Percentiles rank a stretch among this genome's conserved stretches.
These are phyloP conservation scores for Blastomyces gilchristii DNA, from an alignment of 2,329 filamentous ascomycete species.

Conservation along the genomic window DNA sequence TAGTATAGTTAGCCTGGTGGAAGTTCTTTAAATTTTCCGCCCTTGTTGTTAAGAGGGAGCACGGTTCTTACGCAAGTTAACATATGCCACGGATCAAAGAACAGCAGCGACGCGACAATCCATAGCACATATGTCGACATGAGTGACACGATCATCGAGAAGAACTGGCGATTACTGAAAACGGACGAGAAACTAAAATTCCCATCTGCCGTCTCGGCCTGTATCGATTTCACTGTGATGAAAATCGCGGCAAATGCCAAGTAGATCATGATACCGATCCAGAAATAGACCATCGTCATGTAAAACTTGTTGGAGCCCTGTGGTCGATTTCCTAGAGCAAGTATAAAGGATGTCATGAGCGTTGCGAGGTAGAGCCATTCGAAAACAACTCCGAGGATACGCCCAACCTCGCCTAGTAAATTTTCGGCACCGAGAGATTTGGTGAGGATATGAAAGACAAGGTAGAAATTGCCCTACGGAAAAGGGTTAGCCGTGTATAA, in stretches of 20 bases:
- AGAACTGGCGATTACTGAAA: conserved; percentile 81
- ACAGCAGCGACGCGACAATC: conserved; percentile 81
- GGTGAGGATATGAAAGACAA: conserved; percentile 95
- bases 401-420: conserved; percentile 66
- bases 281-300: conserved; percentile 97
- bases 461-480: conserved; percentile 76
- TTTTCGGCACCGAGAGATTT: conserved; percentile 61
- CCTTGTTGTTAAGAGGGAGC: background rate
- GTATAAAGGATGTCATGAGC: conserved; percentile 85
- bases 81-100: conserved; percentile 99
- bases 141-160: conserved; percentile 85
- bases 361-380: conserved; percentile 93
- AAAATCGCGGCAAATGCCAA: conserved; percentile 90
- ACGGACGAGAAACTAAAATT: conserved; percentile 61
- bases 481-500: conserved; percentile 6
- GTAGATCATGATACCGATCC: conserved; percentile 90
- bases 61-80: conserved; percentile 54
- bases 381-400: conserved; percentile 77
- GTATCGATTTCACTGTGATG: conserved; percentile 80
- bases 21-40: no score
- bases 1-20: conserved; percentile 24
- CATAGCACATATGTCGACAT: conserved; percentile 88
- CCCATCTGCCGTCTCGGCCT: conserved; percentile 52
- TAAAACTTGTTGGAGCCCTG: conserved; percentile 90
- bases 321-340: conserved; percentile 87